These are phyloP conservation scores for Urostyla sp. DNA, from an alignment of 73 alveolate genomes.

Conservation along the genomic window DNA sequence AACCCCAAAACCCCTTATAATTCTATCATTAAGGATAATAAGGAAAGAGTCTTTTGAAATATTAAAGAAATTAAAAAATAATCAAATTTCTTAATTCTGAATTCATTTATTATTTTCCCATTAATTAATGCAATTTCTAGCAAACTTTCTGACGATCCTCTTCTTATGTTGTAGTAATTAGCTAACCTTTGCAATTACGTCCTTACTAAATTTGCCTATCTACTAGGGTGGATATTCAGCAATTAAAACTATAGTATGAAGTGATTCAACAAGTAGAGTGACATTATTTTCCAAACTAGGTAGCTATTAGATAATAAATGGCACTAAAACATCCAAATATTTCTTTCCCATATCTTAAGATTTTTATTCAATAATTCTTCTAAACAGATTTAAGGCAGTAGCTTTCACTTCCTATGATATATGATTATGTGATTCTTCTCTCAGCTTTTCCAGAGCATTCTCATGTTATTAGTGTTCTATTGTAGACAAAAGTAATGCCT, in stretches of 20 bases:
- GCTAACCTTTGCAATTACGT: neutral
- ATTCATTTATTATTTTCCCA: slow-evolving; percentile 26
- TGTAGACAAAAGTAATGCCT: slow-evolving; percentile 21
- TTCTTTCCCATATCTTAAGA: neutral
- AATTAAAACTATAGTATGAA: slow-evolving; percentile 16
- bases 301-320: slow-evolving; percentile 12
- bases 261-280: slow-evolving; percentile 14
- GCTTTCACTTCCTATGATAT: neutral
- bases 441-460: no score
- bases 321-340: slow-evolving; percentile 28
- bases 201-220: neutral
- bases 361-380: slow-evolving; percentile 1
- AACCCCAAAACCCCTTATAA: neutral
- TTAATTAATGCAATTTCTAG: slow-evolving; percentile 57
- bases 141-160: slow-evolving; percentile 58
- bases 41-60: no score
- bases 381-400: slow-evolving; percentile 32
- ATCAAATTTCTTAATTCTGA: neutral
- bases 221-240: neutral
- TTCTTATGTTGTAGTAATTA: slow-evolving; percentile 37
- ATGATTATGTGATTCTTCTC: no score
- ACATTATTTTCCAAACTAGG: neutral
- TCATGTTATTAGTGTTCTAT: no score
- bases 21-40: neutral
- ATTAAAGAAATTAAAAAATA: no score